Conservation (phyloP, 352 stramenopile species). For the Pythium brachiatum region DNA sequence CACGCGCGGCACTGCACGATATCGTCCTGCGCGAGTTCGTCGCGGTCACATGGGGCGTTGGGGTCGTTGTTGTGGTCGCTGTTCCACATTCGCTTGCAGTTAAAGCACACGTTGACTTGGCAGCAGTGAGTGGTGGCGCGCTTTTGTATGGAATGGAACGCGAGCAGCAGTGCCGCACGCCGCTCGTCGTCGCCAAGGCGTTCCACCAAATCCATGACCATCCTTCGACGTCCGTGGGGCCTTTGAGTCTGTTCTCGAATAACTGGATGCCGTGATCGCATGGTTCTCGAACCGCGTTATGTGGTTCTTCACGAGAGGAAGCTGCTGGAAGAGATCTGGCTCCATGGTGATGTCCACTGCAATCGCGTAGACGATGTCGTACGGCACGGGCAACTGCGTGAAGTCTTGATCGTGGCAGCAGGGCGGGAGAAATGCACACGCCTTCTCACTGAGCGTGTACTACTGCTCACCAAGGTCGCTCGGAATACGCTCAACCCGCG, state of each 20-base stretch:
- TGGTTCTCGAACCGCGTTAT: conserved; percentile 1
- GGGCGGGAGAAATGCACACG: conserved; percentile 22
- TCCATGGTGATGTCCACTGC: neutral
- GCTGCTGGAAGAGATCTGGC: neutral
- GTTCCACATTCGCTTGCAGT: conserved; percentile 35
- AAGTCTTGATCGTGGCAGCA: conserved; percentile 26
- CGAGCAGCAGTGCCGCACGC: conserved; percentile 37
- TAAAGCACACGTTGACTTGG: conserved; percentile 42
- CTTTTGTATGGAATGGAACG: conserved; percentile 31
- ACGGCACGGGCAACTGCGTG: conserved; percentile 13
- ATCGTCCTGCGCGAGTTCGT: conserved; percentile 22
- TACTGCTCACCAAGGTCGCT: neutral
- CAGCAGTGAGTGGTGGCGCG: conserved; percentile 40
- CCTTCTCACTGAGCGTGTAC: conserved; percentile 2
- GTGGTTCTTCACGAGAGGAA: neutral
- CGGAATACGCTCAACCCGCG: neutral
- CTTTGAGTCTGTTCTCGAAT: neutral
- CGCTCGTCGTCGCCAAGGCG: conserved; percentile 40
- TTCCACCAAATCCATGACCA: conserved; percentile 10
- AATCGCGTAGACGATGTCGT: neutral
- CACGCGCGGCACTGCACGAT: conserved; percentile 46
- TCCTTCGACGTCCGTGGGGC: too few relatives aligned
- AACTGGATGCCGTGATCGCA: neutral
- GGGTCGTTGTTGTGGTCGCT: conserved; percentile 27
- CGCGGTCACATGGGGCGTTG: conserved; percentile 23